Conservation (phyloP, 108 stramenopile genomes). For the Nitzschia putrida region DNA sequence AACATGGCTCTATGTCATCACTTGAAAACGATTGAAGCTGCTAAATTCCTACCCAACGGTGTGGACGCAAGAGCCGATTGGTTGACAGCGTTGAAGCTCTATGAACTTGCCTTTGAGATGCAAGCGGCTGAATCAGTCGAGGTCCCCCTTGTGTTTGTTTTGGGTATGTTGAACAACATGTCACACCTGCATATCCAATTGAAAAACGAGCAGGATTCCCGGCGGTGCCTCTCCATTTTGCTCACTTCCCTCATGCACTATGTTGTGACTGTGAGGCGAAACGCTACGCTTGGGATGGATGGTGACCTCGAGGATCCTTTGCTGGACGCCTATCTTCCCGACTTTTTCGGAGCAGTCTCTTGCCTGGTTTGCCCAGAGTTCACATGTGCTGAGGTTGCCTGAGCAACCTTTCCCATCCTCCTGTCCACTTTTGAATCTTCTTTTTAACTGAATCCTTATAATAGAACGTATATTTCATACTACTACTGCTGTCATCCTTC, state of each 20-base stretch:
- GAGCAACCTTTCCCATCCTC: too few species aligned
- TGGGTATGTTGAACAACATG: conserved; percentile 10
- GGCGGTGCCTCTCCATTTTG: neutral
- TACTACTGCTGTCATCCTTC: too few species aligned
- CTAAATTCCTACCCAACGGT: too few species aligned
- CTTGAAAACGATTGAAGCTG: too few species aligned
- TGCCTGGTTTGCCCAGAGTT: neutral
- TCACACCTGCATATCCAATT: neutral
- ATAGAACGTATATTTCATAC: too few species aligned
- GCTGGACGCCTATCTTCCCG: neutral
- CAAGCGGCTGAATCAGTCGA: neutral
- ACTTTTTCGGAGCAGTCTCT: neutral
- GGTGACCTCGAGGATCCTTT: neutral
- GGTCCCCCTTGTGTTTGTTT: neutral
- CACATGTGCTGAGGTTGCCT: neutral
- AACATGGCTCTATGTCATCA: too few species aligned
- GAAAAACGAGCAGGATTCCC: neutral
- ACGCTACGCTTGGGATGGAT: neutral
- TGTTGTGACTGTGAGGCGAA: neutral
- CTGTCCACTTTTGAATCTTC: too few species aligned
- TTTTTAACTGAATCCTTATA: too few species aligned
- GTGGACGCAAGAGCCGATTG: neutral
- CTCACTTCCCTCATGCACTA: neutral
- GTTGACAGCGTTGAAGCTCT: neutral
- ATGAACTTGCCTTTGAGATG: conserved; percentile 7